phyloP scores from a whole-genome alignment of 257 asterid species.

The Scutellaria baicalensis region DNA sequence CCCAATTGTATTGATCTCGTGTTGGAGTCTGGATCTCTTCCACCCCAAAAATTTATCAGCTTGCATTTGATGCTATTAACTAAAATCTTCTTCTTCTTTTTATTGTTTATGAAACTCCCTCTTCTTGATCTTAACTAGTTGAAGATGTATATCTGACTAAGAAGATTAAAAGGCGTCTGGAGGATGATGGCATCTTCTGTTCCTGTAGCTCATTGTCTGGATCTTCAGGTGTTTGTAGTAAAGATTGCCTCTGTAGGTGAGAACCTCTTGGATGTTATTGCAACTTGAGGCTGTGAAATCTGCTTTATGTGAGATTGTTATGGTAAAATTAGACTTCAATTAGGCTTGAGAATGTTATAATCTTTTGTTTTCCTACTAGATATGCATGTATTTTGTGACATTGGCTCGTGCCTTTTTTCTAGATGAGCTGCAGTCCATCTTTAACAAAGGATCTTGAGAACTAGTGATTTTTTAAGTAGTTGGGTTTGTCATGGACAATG shows the following conservation, averaged over 20 bases:
- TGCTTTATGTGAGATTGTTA: not conserved
- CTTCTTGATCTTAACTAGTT: conserved; percentile 32
- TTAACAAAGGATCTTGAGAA: not conserved
- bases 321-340: not conserved
- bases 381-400: not conserved
- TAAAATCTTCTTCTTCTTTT: not conserved
- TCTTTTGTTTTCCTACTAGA: not conserved
- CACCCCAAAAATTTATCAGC: not conserved
- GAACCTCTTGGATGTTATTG: conserved; percentile 11
- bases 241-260: conserved; percentile 91
- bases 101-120: not conserved
- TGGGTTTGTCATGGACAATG: not conserved
- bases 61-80: not conserved
- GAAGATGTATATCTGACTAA: conserved; percentile 78
- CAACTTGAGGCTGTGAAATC: conserved; percentile 7
- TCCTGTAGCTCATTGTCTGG: conserved; percentile 67
- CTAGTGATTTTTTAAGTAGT: not conserved
- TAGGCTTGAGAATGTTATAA: not conserved
- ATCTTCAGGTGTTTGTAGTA: conserved; percentile 69
- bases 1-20: not conserved
- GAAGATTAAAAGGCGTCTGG: conserved; percentile 69
- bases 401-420: not conserved
- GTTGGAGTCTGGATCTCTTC: not conserved
- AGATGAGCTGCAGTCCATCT: not conserved
- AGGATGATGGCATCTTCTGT: conserved; percentile 89